Percentiles rank a stretch among this genome's conserved stretches.
These are phyloP conservation scores for Xylariomycetidae sp. DNA, from an alignment of 2,329 filamentous ascomycete species.

Conservation along the genomic window DNA sequence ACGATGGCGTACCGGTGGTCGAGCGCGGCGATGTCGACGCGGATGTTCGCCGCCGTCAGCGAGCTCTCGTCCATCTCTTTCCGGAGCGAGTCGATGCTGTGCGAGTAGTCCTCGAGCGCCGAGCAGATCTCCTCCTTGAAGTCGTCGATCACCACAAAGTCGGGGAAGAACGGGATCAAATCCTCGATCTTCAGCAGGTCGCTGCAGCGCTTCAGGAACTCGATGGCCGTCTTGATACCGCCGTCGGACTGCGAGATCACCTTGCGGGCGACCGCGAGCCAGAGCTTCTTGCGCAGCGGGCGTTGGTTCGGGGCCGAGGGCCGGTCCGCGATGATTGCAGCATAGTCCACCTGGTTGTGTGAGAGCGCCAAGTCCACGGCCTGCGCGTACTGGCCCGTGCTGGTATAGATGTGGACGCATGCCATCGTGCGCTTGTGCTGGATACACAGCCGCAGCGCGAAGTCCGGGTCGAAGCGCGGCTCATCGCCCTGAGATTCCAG, in stretches of 20 bases:
- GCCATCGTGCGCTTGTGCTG: conserved; percentile 89
- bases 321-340: conserved; percentile 81
- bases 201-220: conserved; percentile 87
- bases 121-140: conserved; percentile 98
- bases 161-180: conserved; percentile 95
- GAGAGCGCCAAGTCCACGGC: conserved; percentile 90
- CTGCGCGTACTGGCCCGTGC: conserved; percentile 90
- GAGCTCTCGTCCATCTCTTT: conserved; percentile 95
- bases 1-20: conserved; percentile 93
- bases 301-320: conserved; percentile 70
- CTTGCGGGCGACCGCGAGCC: conserved; percentile 91
- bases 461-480: conserved; percentile 88
- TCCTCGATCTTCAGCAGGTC: conserved; percentile 94
- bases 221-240: conserved; percentile 90
- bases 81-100: conserved; percentile 82
- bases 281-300: conserved; percentile 91
- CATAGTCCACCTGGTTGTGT: conserved; percentile 84
- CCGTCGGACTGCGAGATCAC: conserved; percentile 83
- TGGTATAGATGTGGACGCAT: conserved; percentile 95
- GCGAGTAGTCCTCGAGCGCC: conserved; percentile 88
- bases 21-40: conserved; percentile 78
- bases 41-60: conserved; percentile 84
- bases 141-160: conserved; percentile 97
- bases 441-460: conserved; percentile 91
- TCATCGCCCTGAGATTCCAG: conserved; percentile 86